Percentiles rank a stretch among this genome's conserved stretches.
These are phyloP conservation scores for Poa annua DNA, from an alignment of 176 grass and related monocot species.

Conservation along the genomic window DNA sequence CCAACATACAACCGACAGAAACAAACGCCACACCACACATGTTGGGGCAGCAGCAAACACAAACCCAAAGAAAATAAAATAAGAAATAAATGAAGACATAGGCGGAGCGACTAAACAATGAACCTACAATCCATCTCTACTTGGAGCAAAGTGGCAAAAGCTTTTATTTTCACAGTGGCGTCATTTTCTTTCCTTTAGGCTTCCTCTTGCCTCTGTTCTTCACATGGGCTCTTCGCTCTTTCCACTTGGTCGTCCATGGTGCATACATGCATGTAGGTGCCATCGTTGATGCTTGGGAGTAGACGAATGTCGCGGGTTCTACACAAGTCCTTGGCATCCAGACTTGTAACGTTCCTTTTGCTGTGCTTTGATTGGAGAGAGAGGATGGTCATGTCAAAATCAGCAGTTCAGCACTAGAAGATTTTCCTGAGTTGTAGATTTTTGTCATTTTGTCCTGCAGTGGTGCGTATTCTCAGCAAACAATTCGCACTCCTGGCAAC, in stretches of 20 bases:
- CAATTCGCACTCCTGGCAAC: too few relatives aligned
- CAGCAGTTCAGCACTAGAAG: too few relatives aligned
- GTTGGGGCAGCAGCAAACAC: too few relatives aligned
- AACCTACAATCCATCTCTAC: slow-evolving; percentile 18
- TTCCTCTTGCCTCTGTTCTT: slow-evolving; percentile 11
- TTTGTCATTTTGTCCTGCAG: too few relatives aligned
- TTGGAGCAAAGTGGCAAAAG: slow-evolving; percentile 1
- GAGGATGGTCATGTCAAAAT: background rate
- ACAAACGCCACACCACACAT: too few relatives aligned
- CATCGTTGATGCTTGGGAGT: slow-evolving; percentile 6
- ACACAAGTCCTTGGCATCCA: slow-evolving; percentile 1
- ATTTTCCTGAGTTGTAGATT: too few relatives aligned
- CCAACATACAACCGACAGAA: too few relatives aligned
- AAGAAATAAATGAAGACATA: too few relatives aligned
- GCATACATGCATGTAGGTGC: background rate
- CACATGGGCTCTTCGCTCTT: slow-evolving; percentile 47
- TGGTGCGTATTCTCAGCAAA: too few relatives aligned
- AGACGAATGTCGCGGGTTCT: slow-evolving; percentile 19
- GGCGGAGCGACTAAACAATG: too few relatives aligned
- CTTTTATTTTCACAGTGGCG: slow-evolving; percentile 27
- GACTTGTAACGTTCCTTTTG: slow-evolving; percentile 19
- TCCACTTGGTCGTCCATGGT: slow-evolving; percentile 6
- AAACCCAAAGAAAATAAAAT: too few relatives aligned
- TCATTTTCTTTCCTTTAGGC: background rate
- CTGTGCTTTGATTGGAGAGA: background rate